Evolutionary conservation across 306 rosid species (phyloP).

Genomic region (Prunus kanzakura): DNA sequence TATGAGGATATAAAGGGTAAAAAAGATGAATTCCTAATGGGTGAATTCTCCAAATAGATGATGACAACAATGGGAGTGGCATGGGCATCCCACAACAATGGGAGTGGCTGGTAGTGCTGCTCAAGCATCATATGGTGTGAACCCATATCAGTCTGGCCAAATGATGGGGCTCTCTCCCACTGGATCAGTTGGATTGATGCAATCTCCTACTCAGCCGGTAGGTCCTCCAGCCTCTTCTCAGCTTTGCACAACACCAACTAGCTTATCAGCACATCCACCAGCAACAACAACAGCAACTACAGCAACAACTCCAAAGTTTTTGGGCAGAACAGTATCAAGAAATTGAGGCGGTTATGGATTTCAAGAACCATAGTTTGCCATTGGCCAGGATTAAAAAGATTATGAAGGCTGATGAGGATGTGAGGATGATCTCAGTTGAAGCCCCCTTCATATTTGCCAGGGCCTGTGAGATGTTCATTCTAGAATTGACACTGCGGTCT

Average conservation of each 20-base stretch:
- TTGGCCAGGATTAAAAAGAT: constrained; percentile 63
- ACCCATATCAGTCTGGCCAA: constrained; percentile 37
- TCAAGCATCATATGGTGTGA: constrained; percentile 29
- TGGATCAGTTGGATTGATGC: constrained; percentile 25
- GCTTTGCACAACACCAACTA: constrained; percentile 30
- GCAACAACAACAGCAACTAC: constrained; percentile 44
- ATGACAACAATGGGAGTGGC: background rate
- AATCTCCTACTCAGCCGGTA: constrained; percentile 26
- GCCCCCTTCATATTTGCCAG: constrained; percentile 55
- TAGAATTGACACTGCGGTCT: constrained; percentile 55
- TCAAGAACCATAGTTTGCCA: constrained; percentile 47
- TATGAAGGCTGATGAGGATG: constrained; percentile 64
- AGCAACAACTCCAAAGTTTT: constrained; percentile 41
- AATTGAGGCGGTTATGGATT: constrained; percentile 34
- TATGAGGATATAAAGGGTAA: too few relatives aligned
- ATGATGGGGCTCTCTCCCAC: constrained; percentile 25
- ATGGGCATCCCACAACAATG: constrained; percentile 22
- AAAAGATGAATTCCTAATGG: too few relatives aligned
- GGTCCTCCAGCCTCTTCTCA: constrained; percentile 34
- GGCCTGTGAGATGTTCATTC: constrained; percentile 73
- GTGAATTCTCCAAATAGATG: too few relatives aligned
- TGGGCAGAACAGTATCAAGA: constrained; percentile 44
- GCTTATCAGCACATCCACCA: constrained; percentile 38
- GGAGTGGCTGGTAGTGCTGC: constrained; percentile 17
- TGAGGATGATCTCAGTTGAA: constrained; percentile 57